Base-by-base conservation (phyloP, 1,139 yeast genomes). In the Yamadazyma kanchanaburiensis region DNA sequence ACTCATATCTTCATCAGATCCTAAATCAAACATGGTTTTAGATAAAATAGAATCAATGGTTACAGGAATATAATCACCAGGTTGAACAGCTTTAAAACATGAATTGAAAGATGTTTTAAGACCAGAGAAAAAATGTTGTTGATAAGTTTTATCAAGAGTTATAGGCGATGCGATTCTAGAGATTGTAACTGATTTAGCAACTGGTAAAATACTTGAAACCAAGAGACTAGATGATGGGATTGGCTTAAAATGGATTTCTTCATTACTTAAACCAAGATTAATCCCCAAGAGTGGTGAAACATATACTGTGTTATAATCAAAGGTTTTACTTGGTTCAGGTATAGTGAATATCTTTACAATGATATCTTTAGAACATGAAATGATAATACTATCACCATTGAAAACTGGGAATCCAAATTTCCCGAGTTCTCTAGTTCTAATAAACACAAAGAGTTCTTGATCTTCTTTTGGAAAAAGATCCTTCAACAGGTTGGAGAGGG, bases 11-110 rank as follows among this genome's bases (percentile, higher is more conserved):
- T 48, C 51, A 3, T 42, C 49, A 5, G 51, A 60, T 2, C 58
- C 62, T 2, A 62, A 51, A 17, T 65, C 67, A 46, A 73, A 74
- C 47, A 83, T 55, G 1, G 85, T 69, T 38, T 70, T 71, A 0
- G 95, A 80, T 24, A 84, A 53, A 2, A 77, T 57, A 0, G 94
- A 70, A 50, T 89, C 96, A 25, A 91, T 70, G 0, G 85, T 74
- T 3, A 91, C 77, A 0, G 95, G 91, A 28, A 91, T 71, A 25
- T 79, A 51, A 48, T 87, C 95, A 17, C 77, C 79, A 12, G 63
- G 52, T 20, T 64, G 63, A 2, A 88, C 77, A 6, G 85, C 63
- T 35, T 94, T 73, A 26, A 67, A 58, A 22, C 64, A 64, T 2
- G 59, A 49, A 39, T 82, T 82, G 49, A 91, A 84, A 35, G 74